A percentile compares a stretch with the other conserved stretches of the same genome.
Evolutionary conservation across 2,329 filamentous ascomycete species (phyloP).

Genomic region (Myotisia sp.): DNA sequence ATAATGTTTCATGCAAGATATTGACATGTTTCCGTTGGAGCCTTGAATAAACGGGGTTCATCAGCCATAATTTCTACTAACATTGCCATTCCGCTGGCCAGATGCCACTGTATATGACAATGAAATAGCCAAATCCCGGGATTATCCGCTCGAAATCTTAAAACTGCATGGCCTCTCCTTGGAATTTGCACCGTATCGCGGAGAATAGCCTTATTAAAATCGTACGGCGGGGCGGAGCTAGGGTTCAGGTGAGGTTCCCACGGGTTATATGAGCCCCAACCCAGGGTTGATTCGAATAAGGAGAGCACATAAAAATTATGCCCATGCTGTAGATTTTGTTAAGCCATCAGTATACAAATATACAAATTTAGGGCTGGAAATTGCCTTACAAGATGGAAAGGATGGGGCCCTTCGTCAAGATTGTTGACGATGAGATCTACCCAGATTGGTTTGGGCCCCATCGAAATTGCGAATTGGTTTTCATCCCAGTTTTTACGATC

Average conservation of each 20-base stretch:
- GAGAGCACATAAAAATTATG: conserved; percentile 24
- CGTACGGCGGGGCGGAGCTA: conserved; percentile 7
- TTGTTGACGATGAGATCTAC: conserved; percentile 39
- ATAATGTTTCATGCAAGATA: too few relatives aligned
- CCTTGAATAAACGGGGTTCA: not conserved
- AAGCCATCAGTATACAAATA: not conserved
- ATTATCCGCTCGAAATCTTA: conserved; percentile 40
- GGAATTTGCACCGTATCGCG: conserved; percentile 22
- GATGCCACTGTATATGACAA: conserved; percentile 48
- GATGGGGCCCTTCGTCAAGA: conserved; percentile 36
- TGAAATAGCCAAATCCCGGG: conserved; percentile 44
- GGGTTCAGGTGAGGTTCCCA: conserved; percentile 12
- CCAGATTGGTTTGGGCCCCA: conserved; percentile 24
- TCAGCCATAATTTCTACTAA: conserved; percentile 21
- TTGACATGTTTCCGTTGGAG: not conserved
- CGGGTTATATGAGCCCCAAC: conserved; percentile 28
- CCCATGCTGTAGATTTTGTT: conserved; percentile 18
- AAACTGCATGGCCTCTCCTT: conserved; percentile 32
- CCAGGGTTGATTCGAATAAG: conserved; percentile 18
- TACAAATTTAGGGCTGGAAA: not conserved
- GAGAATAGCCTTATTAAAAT: conserved; percentile 9
- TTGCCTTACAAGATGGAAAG: conserved; percentile 35
- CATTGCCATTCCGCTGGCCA: conserved; percentile 33
- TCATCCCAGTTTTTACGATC: conserved; percentile 27
- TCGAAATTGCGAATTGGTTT: conserved; percentile 28